Percentiles rank a stretch among this genome's conserved stretches.
Conservation (phyloP, 2,329 filamentous ascomycete species). For the Calonectria multiphialidica region DNA sequence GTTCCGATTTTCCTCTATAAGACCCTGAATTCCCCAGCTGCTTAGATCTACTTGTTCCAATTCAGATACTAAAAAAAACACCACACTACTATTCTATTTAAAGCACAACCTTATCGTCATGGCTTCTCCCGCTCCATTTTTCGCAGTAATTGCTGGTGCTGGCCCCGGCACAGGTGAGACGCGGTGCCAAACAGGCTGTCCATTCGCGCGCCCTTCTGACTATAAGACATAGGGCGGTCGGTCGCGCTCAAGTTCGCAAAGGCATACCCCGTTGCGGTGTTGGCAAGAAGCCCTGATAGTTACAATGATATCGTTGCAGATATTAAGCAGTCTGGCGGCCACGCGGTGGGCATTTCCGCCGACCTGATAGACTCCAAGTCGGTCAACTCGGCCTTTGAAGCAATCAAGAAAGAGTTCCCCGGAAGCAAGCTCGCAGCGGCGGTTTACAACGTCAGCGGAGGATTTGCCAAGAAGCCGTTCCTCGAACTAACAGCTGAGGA, state of each 20-base stretch:
- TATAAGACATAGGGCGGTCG: slow-evolving; percentile 52
- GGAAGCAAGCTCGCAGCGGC: slow-evolving; percentile 71
- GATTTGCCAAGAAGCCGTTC: slow-evolving; percentile 67
- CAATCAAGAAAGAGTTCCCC: slow-evolving; percentile 70
- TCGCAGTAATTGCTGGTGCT: slow-evolving; percentile 78
- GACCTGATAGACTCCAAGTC: slow-evolving; percentile 55
- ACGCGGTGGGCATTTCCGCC: slow-evolving; percentile 77
- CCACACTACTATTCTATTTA: neutral
- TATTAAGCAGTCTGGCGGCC: slow-evolving; percentile 75
- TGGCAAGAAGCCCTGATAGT: slow-evolving; percentile 76
- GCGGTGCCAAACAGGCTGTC: neutral
- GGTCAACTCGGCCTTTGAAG: slow-evolving; percentile 70
- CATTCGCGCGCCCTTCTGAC: neutral
- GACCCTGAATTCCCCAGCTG: neutral
- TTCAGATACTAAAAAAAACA: neutral
- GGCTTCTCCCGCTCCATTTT: slow-evolving; percentile 56
- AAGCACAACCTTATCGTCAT: neutral
- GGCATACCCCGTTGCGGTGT: slow-evolving; percentile 78
- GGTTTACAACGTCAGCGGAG: slow-evolving; percentile 75
- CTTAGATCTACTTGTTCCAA: neutral
- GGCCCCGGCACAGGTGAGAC: slow-evolving; percentile 73
- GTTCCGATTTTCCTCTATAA: neutral
- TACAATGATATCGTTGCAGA: slow-evolving; percentile 76
- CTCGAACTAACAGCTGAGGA: slow-evolving; percentile 66
- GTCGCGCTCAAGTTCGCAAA: slow-evolving; percentile 70